Evolutionary conservation across 140 eudicot genomes (phyloP).

Genomic region (Ambrosia hybrid): DNA sequence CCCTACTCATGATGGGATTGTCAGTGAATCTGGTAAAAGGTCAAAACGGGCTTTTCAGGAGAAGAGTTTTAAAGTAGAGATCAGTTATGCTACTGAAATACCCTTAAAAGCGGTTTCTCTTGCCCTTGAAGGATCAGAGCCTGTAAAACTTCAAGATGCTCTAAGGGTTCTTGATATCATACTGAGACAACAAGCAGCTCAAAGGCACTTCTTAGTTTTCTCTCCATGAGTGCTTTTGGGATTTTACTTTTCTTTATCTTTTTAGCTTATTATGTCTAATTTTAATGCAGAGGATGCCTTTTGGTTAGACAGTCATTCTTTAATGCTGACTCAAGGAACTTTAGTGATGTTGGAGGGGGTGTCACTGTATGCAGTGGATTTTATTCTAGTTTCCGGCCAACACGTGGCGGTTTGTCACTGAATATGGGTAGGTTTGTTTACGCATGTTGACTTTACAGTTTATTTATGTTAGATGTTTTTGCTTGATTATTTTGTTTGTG

Average conservation of each 20-base stretch:
- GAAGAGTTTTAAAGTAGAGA: constrained; percentile 65
- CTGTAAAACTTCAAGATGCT: constrained; percentile 64
- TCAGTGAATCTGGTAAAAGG: constrained; percentile 59
- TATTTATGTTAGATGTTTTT: constrained; percentile 14
- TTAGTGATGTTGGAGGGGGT: constrained; percentile 88
- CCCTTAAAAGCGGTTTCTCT: constrained; percentile 55
- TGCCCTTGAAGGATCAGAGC: constrained; percentile 60
- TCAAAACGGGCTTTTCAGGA: constrained; percentile 54
- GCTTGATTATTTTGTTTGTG: constrained; percentile 18
- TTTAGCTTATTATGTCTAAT: constrained; percentile 24
- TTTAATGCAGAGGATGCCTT: constrained; percentile 83
- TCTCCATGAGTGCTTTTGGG: not conserved
- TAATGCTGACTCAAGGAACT: constrained; percentile 71
- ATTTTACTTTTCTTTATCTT: not conserved
- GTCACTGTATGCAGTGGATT: constrained; percentile 65
- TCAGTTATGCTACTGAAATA: constrained; percentile 63
- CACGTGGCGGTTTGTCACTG: constrained; percentile 72
- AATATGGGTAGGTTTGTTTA: constrained; percentile 65
- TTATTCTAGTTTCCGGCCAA: constrained; percentile 85
- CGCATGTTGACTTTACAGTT: not conserved
- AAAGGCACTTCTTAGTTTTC: constrained; percentile 42
- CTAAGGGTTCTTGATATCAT: constrained; percentile 85
- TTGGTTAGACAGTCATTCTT: constrained; percentile 86
- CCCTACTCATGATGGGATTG: constrained; percentile 41
- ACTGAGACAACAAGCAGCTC: constrained; percentile 90